A percentile compares a stretch with the other conserved stretches of the same genome.
These are phyloP conservation scores for Sporothrix inflata DNA, from an alignment of 2,329 filamentous ascomycete species.

Conservation along the genomic window DNA sequence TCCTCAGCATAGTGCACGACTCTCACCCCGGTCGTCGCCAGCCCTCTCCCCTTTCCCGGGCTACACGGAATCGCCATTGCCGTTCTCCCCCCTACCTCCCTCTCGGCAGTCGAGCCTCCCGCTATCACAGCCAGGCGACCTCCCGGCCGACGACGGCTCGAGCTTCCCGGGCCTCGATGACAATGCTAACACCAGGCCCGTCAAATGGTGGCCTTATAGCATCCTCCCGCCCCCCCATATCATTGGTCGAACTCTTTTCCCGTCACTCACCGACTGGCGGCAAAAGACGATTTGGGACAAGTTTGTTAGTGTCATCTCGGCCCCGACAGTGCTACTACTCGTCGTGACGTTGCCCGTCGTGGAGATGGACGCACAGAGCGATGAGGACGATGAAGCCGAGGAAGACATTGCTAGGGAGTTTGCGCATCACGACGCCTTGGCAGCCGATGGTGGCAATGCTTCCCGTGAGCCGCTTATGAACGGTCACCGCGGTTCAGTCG, in stretches of 20 bases:
- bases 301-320: constrained; percentile 76
- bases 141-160: constrained; percentile 38
- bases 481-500: not conserved
- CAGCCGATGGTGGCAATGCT: not conserved
- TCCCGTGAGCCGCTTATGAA: not conserved
- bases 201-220: constrained; percentile 81
- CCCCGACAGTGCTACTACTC: constrained; percentile 87
- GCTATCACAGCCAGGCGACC: constrained; percentile 46
- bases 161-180: constrained; percentile 51
- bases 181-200: constrained; percentile 46
- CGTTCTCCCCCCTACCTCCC: constrained; percentile 46
- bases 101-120: constrained; percentile 58
- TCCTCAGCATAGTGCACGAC: constrained; percentile 9
- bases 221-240: constrained; percentile 72
- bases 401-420: constrained; percentile 31
- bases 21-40: constrained; percentile 52
- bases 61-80: constrained; percentile 62
- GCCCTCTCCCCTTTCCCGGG: constrained; percentile 67
- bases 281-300: constrained; percentile 86
- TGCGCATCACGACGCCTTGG: not conserved
- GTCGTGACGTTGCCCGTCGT: constrained; percentile 91
- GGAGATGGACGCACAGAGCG: constrained; percentile 65
- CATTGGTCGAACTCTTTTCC: constrained; percentile 77
- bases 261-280: constrained; percentile 80
- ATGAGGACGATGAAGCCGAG: constrained; percentile 47